phyloP scores from a whole-genome alignment of 495 filamentous ascomycete genomes.

The Xylaria intraflava region DNA sequence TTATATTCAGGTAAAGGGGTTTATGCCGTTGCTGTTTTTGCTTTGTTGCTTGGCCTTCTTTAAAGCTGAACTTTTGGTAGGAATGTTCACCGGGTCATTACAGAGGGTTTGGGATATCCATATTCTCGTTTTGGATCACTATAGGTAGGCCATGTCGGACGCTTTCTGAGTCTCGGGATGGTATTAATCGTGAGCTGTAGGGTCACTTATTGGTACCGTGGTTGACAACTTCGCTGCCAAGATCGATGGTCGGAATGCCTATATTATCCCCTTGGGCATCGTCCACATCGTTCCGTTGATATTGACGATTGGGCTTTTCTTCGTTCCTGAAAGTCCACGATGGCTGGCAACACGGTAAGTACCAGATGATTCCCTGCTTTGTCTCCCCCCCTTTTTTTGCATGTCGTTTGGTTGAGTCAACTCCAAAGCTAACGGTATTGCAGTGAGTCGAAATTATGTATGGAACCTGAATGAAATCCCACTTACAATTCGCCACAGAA shows the following conservation, averaged over 20 bases:
- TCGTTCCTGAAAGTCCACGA: conserved; percentile 59
- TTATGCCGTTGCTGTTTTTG: no score
- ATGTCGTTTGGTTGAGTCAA: neutral
- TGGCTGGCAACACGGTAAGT: conserved; percentile 45
- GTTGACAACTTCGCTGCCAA: conserved; percentile 53
- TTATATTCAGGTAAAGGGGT: conserved; percentile 43
- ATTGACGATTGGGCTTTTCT: conserved; percentile 45
- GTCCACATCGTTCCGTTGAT: conserved; percentile 52
- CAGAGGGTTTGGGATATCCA: conserved; percentile 41
- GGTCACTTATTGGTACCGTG: conserved; percentile 52
- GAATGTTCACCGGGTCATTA: conserved; percentile 47
- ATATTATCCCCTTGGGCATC: conserved; percentile 53
- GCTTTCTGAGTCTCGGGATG: no score
- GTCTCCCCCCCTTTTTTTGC: neutral
- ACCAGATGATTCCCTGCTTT: neutral
- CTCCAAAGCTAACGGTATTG: neutral
- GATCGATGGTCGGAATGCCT: conserved; percentile 40
- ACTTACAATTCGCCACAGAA: conserved; percentile 16
- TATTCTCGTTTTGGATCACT: conserved; percentile 37
- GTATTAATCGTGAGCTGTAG: conserved; percentile 5
- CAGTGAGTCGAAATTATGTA: neutral
- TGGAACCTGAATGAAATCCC: neutral
- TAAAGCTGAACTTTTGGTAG: conserved; percentile 12
- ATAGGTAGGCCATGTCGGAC: conserved; percentile 23
- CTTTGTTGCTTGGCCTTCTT: neutral